Conservation (phyloP, 139 green algal species). For the Pseudopediastrum boryanum region DNA sequence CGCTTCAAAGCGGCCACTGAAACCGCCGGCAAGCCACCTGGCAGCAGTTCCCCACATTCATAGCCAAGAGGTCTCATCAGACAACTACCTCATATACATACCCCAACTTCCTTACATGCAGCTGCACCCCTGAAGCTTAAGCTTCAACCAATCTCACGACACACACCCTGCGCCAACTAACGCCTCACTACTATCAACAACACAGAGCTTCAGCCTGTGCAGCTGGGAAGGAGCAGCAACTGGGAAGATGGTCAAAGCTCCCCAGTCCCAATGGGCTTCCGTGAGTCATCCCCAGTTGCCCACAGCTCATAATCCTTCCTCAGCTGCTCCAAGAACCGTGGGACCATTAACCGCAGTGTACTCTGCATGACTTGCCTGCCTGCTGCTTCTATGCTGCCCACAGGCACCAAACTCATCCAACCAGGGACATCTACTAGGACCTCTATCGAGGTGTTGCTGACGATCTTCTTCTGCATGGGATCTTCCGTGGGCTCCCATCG, state of each 20-base stretch:
- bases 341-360: conserved; percentile 75
- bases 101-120: too few species aligned
- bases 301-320: conserved; percentile 76
- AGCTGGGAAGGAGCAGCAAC: too few species aligned
- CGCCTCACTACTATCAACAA: too few species aligned
- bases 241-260: conserved; percentile 51
- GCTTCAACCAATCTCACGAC: too few species aligned
- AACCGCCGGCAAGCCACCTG: too few species aligned
- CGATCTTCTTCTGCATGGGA: conserved; percentile 35
- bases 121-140: too few species aligned
- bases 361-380: conserved; percentile 67
- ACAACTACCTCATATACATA: too few species aligned
- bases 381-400: conserved; percentile 34
- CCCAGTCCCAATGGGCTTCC: conserved; percentile 57
- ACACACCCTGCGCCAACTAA: too few species aligned
- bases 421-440: conserved; percentile 50
- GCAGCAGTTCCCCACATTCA: too few species aligned
- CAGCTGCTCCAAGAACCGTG: conserved; percentile 84
- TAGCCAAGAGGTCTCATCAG: too few species aligned
- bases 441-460: conserved; percentile 51
- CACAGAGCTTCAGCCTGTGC: too few species aligned
- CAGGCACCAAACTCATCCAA: conserved; percentile 43
- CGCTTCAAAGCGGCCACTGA: too few species aligned
- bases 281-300: conserved; percentile 71
- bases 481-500: conserved; percentile 40